Percentiles rank a stretch among this genome's conserved stretches.
Conservation (phyloP, 2,329 filamentous ascomycete species). For the Colletotrichum sidae region DNA sequence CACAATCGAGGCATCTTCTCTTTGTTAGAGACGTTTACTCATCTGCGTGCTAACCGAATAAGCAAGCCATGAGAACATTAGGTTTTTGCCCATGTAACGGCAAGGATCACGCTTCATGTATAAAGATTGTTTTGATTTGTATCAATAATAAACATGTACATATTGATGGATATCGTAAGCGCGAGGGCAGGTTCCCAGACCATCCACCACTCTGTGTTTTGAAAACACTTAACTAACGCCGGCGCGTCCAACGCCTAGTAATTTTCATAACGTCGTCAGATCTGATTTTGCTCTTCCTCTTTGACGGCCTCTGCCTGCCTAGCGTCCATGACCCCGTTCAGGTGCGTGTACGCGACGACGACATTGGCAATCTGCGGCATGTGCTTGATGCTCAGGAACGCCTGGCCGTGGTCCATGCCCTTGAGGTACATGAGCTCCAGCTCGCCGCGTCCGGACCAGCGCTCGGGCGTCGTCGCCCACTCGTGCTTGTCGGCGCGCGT, state of each 20-base stretch:
- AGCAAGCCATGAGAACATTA: too few species aligned
- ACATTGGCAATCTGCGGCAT: conserved; percentile 32
- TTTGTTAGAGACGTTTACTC: too few species aligned
- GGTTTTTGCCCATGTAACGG: too few species aligned
- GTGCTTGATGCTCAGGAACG: conserved; percentile 29
- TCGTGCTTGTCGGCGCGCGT: conserved; percentile 34
- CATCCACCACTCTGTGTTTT: conserved; percentile 10
- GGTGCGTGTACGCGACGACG: conserved; percentile 29
- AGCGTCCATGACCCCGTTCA: conserved; percentile 14
- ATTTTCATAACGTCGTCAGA: not conserved
- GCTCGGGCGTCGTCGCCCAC: conserved; percentile 32
- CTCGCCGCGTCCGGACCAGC: conserved; percentile 42
- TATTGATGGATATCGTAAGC: conserved; percentile 1
- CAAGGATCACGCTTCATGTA: too few species aligned
- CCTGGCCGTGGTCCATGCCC: conserved; percentile 43
- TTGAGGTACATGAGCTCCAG: conserved; percentile 42
- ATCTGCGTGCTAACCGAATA: too few species aligned
- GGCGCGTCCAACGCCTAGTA: not conserved
- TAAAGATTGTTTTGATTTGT: too few species aligned
- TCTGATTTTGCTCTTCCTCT: conserved; percentile 27
- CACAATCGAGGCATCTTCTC: too few species aligned
- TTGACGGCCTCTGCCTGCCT: conserved; percentile 24
- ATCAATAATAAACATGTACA: not conserved
- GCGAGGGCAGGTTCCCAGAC: conserved; percentile 30
- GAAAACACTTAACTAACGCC: not conserved